Percentiles rank a stretch among this genome's conserved stretches.
Conservation (phyloP, 2,329 filamentous ascomycete genomes). For the Colletotrichum cereale region DNA sequence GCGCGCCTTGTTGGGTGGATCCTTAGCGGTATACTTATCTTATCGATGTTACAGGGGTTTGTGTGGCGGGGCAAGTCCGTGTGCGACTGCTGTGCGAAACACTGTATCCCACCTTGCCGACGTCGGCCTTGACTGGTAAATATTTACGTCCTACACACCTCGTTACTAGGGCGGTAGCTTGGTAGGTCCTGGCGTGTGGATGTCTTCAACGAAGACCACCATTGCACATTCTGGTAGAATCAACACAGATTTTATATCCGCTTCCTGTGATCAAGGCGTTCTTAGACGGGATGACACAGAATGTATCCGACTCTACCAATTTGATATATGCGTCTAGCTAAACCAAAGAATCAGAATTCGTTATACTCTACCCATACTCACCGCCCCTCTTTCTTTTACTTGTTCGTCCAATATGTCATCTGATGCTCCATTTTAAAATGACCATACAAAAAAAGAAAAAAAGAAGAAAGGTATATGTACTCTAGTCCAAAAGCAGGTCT, state of each 20-base stretch:
- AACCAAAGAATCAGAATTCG: conserved; percentile 2
- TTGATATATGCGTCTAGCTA: neutral
- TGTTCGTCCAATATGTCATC: conserved; percentile 10
- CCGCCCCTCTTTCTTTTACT: conserved; percentile 3
- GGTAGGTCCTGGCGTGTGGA: neutral
- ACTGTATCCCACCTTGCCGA: conserved; percentile 37
- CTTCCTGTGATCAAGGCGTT: neutral
- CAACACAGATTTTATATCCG: neutral
- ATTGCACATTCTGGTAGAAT: no score
- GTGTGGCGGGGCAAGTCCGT: conserved; percentile 25
- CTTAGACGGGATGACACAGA: neutral
- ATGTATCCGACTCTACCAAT: neutral
- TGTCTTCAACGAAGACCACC: neutral
- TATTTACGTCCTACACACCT: conserved; percentile 19
- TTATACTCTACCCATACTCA: conserved; percentile 21
- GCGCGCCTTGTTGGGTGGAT: neutral
- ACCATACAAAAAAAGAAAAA: conserved; percentile 5
- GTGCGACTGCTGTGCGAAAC: neutral
- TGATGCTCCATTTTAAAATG: conserved; percentile 7
- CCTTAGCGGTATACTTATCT: conserved; percentile 22
- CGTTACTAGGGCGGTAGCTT: conserved; percentile 17
- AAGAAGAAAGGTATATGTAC: conserved; percentile 1
- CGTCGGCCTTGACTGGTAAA: conserved; percentile 27
- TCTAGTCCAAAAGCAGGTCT: conserved; percentile 23
- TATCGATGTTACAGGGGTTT: conserved; percentile 18